Conservation (phyloP, 1,284 basidiomycete genomes). For the Cystobasidium pallidum region DNA sequence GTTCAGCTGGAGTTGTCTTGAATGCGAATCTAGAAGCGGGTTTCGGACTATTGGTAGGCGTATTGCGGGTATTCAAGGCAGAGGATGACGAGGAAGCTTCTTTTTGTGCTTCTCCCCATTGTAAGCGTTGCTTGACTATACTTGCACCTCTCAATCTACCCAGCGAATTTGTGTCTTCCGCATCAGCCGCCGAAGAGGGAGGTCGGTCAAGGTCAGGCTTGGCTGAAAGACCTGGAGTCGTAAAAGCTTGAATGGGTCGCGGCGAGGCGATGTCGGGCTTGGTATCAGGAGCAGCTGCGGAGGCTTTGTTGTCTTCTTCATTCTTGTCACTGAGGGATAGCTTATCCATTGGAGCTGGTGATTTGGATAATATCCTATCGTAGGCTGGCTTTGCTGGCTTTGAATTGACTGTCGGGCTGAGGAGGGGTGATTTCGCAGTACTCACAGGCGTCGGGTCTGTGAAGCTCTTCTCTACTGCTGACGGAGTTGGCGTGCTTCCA, state of each 20-base stretch:
- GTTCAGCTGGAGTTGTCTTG: slow-evolving; percentile 1
- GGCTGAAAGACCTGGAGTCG: neutral
- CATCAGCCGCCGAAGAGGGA: neutral
- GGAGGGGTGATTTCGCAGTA: slow-evolving; percentile 6
- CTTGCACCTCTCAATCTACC: slow-evolving; percentile 35
- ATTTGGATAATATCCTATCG: slow-evolving; percentile 6
- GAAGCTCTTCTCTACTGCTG: neutral
- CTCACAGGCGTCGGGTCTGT: neutral
- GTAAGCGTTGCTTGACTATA: slow-evolving; percentile 43
- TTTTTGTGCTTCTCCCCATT: slow-evolving; percentile 41
- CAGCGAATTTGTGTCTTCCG: slow-evolving; percentile 28
- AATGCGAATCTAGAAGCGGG: slow-evolving; percentile 4
- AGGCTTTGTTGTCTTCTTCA: neutral
- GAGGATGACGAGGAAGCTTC: neutral
- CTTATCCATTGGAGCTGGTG: slow-evolving; percentile 9
- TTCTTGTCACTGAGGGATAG: slow-evolving; percentile 1
- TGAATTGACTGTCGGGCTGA: neutral
- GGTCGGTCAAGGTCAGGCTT: neutral
- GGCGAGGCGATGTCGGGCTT: neutral
- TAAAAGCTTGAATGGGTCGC: neutral
- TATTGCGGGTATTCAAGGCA: neutral
- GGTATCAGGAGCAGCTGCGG: neutral
- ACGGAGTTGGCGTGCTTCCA: neutral
- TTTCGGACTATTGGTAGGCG: slow-evolving; percentile 19
- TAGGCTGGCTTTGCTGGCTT: neutral